These are phyloP conservation scores for Coniochaeta sp. DNA, from an alignment of 2,329 filamentous ascomycete genomes.

Conservation along the genomic window DNA sequence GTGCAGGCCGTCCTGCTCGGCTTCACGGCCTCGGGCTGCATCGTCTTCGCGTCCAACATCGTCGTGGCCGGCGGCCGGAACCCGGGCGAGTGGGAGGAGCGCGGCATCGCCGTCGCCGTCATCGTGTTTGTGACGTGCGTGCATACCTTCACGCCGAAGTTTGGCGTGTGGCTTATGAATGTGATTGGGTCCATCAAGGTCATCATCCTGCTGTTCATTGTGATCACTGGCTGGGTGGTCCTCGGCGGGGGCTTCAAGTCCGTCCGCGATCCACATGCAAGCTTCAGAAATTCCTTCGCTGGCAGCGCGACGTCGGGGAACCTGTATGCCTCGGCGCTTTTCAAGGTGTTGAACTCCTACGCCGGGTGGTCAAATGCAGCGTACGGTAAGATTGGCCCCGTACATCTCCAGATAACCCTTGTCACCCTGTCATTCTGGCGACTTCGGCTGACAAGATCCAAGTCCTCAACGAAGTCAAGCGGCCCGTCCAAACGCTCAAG, in stretches of 20 bases:
- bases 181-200: slow-evolving; percentile 55
- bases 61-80: slow-evolving; percentile 40
- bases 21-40: slow-evolving; percentile 33
- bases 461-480: slow-evolving; percentile 41
- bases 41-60: slow-evolving; percentile 23
- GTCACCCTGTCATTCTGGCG: not conserved
- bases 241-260: slow-evolving; percentile 21
- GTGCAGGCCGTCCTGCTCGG: slow-evolving; percentile 55
- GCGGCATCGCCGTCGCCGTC: slow-evolving; percentile 37
- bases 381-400: not conserved
- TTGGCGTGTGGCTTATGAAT: slow-evolving; percentile 53
- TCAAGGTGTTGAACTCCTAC: slow-evolving; percentile 54
- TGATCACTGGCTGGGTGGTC: slow-evolving; percentile 52
- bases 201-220: slow-evolving; percentile 50
- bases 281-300: not conserved
- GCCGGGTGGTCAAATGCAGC: not conserved
- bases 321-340: slow-evolving; percentile 47
- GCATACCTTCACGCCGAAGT: slow-evolving; percentile 46
- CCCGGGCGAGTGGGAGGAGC: slow-evolving; percentile 47
- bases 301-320: slow-evolving; percentile 19
- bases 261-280: not conserved
- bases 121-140: slow-evolving; percentile 29
- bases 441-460: slow-evolving; percentile 60
- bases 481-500: slow-evolving; percentile 30
- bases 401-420: slow-evolving; percentile 17